Evolutionary conservation across 1,284 basidiomycete species (phyloP).

Genomic region (Cerrena zonata): DNA sequence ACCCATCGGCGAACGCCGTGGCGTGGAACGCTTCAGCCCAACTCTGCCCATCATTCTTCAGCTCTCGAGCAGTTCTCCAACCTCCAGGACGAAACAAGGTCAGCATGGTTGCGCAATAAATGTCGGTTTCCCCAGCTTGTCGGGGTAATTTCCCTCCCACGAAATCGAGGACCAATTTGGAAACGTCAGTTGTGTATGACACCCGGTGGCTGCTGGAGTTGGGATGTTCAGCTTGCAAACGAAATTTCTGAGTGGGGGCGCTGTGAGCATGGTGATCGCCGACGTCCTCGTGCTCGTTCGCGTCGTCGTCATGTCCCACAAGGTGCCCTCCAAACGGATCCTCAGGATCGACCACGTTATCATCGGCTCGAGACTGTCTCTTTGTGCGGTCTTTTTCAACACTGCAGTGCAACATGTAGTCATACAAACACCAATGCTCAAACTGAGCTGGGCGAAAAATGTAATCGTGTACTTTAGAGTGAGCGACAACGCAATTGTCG

Average conservation of each 20-base stretch:
- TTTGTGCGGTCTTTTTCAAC: neutral
- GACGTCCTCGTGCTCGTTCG: neutral
- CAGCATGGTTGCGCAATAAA: conserved; percentile 6
- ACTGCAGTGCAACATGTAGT: no score
- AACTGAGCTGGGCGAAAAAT: conserved; percentile 6
- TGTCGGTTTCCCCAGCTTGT: conserved; percentile 1
- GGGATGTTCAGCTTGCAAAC: conserved; percentile 1
- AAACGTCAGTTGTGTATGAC: neutral
- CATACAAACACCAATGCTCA: neutral
- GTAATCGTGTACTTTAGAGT: conserved; percentile 5
- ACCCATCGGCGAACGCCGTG: conserved; percentile 11
- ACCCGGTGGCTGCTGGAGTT: conserved; percentile 3
- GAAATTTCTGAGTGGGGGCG: neutral
- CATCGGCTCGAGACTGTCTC: neutral
- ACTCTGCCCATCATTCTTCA: conserved; percentile 7
- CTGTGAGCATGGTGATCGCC: no score
- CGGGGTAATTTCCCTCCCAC: conserved; percentile 8
- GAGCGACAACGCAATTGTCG: neutral
- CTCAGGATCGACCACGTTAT: neutral
- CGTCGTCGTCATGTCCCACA: no score
- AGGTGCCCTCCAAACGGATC: neutral
- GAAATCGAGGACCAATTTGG: neutral
- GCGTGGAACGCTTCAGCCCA: conserved; percentile 14
- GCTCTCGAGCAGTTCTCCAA: conserved; percentile 9
- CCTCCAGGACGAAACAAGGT: conserved; percentile 3